Base-by-base conservation (phyloP, 2,329 filamentous ascomycete genomes). In the Fusarium concolor region DNA sequence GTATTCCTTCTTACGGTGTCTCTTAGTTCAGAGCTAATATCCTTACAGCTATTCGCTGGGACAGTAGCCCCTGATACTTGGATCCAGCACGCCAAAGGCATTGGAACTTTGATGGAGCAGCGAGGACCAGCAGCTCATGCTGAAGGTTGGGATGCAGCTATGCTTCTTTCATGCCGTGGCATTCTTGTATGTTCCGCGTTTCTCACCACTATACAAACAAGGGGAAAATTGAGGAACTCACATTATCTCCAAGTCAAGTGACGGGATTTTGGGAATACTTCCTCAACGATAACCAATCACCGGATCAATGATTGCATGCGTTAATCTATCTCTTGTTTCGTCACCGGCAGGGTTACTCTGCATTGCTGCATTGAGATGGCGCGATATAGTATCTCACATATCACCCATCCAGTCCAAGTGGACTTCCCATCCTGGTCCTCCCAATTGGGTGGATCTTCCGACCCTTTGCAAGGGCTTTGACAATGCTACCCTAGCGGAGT, bases 31-130 rank as follows among this genome's bases (percentile, higher is more conserved):
- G 45, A 53, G 50, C 67, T 72, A 44, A 71, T 65, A 11, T 10
- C 35, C 38, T 24, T 18, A 31, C 45, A 81, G 80, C 70, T 81
- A n/a, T 82, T 82, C 69, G 79, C 80, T 6, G 80, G 79, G n/a
- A 82, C 9, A 70, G 65, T 24, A 68, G 75, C 31, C 59, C 79
- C 79, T 6, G 69, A 75, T 33, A 79, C 76, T 37, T 82, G 80
- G 79, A 72, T 80, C 62, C 75, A 78, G 50, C 80, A 82, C 63
- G 79, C 79, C 12, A 74, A 71, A 31, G 80, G 79, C 22, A 78
- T 81, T 45, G 74, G 76, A 9, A 72, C 70, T n/a, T 67, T 82
- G 46, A 78, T 82, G 60, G 75, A 80, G 64, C 75, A 79, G 45
- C 79, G 80, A 20, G 80, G 80, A n/a, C 70, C 76, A 11, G 70